Conservation (phyloP, 192 early-diverging fungal species). For the Dimargaris cristalligena region DNA sequence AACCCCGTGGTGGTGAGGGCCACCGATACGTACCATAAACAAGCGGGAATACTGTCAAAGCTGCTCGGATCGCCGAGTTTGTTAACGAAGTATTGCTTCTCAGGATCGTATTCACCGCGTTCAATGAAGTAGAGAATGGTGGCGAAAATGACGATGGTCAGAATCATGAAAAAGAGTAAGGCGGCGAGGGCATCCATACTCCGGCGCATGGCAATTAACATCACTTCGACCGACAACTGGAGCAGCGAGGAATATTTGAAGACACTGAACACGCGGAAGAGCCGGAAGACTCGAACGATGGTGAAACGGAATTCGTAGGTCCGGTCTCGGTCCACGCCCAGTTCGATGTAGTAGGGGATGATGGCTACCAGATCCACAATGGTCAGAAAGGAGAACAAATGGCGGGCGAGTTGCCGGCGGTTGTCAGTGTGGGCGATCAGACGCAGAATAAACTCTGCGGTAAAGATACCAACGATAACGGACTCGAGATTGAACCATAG, state of each 20-base stretch:
- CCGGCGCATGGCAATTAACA: slow-evolving; percentile 60
- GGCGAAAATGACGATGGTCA: slow-evolving; percentile 53
- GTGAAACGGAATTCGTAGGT: slow-evolving; percentile 69
- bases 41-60: slow-evolving; percentile 64
- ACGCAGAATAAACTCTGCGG: slow-evolving; percentile 51
- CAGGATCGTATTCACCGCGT: slow-evolving; percentile 55
- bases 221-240: slow-evolving; percentile 68
- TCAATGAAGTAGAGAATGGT: slow-evolving; percentile 69
- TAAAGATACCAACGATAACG: slow-evolving; percentile 52
- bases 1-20: slow-evolving; percentile 69
- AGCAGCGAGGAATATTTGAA: slow-evolving; percentile 70
- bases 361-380: slow-evolving; percentile 63
- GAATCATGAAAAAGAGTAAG: slow-evolving; percentile 53
- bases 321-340: slow-evolving; percentile 44
- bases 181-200: slow-evolving; percentile 57
- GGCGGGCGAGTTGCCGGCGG: slow-evolving; percentile 34
- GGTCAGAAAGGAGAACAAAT: slow-evolving; percentile 24
- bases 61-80: slow-evolving; percentile 47
- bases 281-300: slow-evolving; percentile 56
- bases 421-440: slow-evolving; percentile 57
- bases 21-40: slow-evolving; percentile 60
- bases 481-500: slow-evolving; percentile 50
- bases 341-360: slow-evolving; percentile 63
- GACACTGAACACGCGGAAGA: slow-evolving; percentile 60
- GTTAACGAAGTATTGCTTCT: slow-evolving; percentile 43